Evolutionary conservation across 83 land plant genomes (phyloP).

Genomic region (Thuja plicata): DNA sequence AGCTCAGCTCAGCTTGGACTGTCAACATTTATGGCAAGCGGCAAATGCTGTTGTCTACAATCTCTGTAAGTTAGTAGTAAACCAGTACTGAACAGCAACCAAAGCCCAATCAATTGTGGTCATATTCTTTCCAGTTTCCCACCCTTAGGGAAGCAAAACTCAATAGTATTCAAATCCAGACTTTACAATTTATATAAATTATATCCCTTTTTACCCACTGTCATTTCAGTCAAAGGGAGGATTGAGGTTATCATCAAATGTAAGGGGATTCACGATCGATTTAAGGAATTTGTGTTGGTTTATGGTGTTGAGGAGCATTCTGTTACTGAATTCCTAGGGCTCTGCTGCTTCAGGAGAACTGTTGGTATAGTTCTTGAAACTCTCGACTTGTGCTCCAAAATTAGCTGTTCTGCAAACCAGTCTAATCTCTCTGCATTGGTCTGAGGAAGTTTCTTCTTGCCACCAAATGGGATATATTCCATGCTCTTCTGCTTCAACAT

Average conservation of each 20-base stretch:
- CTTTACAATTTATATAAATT: not conserved
- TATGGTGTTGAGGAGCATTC: not conserved
- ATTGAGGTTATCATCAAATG: not conserved
- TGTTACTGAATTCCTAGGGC: constrained; percentile 17
- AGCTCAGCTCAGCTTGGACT: constrained; percentile 9
- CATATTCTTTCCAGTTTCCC: not conserved
- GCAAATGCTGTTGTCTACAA: constrained; percentile 1
- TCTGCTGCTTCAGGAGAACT: constrained; percentile 62
- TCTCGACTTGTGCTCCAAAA: constrained; percentile 65
- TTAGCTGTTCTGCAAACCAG: constrained; percentile 70
- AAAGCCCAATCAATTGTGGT: constrained; percentile 1
- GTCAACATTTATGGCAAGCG: not conserved
- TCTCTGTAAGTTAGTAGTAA: constrained; percentile 5
- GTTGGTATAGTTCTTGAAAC: constrained; percentile 69
- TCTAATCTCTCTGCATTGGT: constrained; percentile 66
- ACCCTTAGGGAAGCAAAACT: not conserved
- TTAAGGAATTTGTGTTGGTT: not conserved
- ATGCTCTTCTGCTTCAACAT: constrained; percentile 72
- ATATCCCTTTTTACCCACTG: not conserved
- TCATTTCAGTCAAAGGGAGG: not conserved
- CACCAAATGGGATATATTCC: constrained; percentile 66
- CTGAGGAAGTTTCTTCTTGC: constrained; percentile 50
- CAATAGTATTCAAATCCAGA: not conserved
- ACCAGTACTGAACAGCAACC: not conserved
- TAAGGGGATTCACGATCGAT: not conserved